These are phyloP conservation scores for Phytophthora colocasiae DNA, from an alignment of 352 stramenopile species.

Conservation along the genomic window DNA sequence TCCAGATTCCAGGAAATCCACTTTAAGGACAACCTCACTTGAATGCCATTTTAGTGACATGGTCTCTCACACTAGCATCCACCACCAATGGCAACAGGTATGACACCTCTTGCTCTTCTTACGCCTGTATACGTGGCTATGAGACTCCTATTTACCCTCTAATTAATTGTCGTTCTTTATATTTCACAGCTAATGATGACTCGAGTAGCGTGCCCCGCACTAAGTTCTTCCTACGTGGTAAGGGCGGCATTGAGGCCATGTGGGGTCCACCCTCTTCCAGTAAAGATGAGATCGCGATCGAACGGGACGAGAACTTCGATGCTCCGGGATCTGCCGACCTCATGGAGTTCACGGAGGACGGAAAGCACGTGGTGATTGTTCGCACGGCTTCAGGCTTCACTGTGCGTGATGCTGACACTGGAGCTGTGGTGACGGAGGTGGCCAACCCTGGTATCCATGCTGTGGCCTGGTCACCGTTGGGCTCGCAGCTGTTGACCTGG, in stretches of 20 bases:
- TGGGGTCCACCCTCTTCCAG: constrained; percentile 72
- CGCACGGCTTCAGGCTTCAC: constrained; percentile 67
- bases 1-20: too few relatives aligned
- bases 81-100: too few relatives aligned
- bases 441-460: constrained; percentile 79
- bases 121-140: too few relatives aligned
- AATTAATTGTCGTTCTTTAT: not conserved
- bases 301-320: constrained; percentile 57
- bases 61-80: too few relatives aligned
- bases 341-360: constrained; percentile 81
- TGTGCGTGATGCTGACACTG: constrained; percentile 73
- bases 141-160: not conserved
- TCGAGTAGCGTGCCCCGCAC: constrained; percentile 47
- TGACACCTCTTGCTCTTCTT: too few relatives aligned
- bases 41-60: too few relatives aligned
- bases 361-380: constrained; percentile 72
- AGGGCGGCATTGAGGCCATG: constrained; percentile 75
- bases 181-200: constrained; percentile 16
- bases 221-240: constrained; percentile 88
- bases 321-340: constrained; percentile 56
- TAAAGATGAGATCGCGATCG: constrained; percentile 58
- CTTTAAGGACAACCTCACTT: too few relatives aligned
- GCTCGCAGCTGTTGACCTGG: constrained; percentile 88
- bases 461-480: constrained; percentile 83
- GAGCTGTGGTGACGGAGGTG: constrained; percentile 64